These are phyloP conservation scores for Cryptococcus sp. DNA, from an alignment of 1,284 basidiomycete genomes.

Conservation along the genomic window DNA sequence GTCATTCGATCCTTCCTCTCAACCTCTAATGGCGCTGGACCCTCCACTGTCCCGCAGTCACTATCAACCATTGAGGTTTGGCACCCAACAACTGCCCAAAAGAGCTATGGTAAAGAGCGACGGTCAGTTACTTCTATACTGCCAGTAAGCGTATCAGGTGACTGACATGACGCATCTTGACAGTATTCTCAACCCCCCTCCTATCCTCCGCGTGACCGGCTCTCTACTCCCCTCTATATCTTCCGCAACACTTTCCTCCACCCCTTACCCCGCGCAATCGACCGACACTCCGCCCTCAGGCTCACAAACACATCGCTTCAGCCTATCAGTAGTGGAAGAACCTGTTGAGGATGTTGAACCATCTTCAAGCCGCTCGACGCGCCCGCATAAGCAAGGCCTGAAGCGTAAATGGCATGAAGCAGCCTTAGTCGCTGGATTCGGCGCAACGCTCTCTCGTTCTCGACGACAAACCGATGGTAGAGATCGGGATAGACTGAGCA, in stretches of 20 bases:
- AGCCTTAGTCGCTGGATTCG: slow-evolving; percentile 39
- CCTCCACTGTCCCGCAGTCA: background rate
- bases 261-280: slow-evolving; percentile 4
- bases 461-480: slow-evolving; percentile 17
- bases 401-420: slow-evolving; percentile 25
- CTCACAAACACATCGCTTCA: slow-evolving; percentile 37
- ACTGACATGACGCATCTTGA: too few species aligned
- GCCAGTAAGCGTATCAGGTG: too few species aligned
- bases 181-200: slow-evolving; percentile 46
- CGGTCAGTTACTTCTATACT: slow-evolving; percentile 29
- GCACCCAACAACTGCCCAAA: slow-evolving; percentile 47
- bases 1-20: background rate
- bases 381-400: slow-evolving; percentile 14
- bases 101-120: slow-evolving; percentile 48
- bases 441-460: slow-evolving; percentile 32
- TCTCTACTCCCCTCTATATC: slow-evolving; percentile 28
- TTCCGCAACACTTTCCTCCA: slow-evolving; percentile 23
- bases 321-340: background rate
- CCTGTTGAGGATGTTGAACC: background rate
- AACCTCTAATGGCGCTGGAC: background rate
- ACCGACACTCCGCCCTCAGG: slow-evolving; percentile 20
- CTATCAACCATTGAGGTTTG: slow-evolving; percentile 41
- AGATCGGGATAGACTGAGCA: slow-evolving; percentile 25
- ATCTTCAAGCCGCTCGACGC: background rate
- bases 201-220: slow-evolving; percentile 40